phyloP scores from a whole-genome alignment of 1,139 yeast genomes.

The Suhomyces bokatorum region DNA sequence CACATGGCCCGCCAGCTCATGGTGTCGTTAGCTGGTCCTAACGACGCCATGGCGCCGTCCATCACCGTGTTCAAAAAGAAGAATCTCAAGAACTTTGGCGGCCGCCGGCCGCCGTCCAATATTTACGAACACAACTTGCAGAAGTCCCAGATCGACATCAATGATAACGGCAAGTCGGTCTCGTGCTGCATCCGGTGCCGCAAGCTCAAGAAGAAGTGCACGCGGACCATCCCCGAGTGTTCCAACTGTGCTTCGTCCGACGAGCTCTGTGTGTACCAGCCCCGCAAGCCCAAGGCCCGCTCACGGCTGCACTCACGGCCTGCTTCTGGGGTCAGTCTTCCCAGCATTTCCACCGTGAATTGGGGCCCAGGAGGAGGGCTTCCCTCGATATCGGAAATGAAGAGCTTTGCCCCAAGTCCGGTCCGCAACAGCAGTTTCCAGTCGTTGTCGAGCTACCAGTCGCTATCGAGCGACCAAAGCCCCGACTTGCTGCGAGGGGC shows the following conservation, averaged over 20 bases:
- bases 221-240: slow-evolving; percentile 27
- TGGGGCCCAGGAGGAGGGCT: not conserved
- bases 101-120: slow-evolving; percentile 12
- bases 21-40: slow-evolving; percentile 11
- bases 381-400: not conserved
- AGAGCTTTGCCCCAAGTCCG: not conserved
- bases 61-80: slow-evolving; percentile 28
- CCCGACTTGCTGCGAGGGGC: not conserved
- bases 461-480: not conserved
- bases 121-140: slow-evolving; percentile 23
- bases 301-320: slow-evolving; percentile 1
- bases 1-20: not conserved
- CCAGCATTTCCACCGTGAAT: not conserved
- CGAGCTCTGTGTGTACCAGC: slow-evolving; percentile 24
- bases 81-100: slow-evolving; percentile 18
- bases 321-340: slow-evolving; percentile 1
- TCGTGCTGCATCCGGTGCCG: slow-evolving; percentile 29
- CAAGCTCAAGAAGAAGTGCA: slow-evolving; percentile 27
- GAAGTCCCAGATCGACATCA: slow-evolving; percentile 17
- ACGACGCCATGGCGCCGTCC: slow-evolving; percentile 10
- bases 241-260: slow-evolving; percentile 26
- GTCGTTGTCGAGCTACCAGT: not conserved
- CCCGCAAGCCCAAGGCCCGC: slow-evolving; percentile 17
- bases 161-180: slow-evolving; percentile 19
- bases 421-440: not conserved